Percentiles rank a stretch among this genome's conserved stretches.
Evolutionary conservation across 345 rosid species (phyloP).

Genomic region (Angophora floribunda): DNA sequence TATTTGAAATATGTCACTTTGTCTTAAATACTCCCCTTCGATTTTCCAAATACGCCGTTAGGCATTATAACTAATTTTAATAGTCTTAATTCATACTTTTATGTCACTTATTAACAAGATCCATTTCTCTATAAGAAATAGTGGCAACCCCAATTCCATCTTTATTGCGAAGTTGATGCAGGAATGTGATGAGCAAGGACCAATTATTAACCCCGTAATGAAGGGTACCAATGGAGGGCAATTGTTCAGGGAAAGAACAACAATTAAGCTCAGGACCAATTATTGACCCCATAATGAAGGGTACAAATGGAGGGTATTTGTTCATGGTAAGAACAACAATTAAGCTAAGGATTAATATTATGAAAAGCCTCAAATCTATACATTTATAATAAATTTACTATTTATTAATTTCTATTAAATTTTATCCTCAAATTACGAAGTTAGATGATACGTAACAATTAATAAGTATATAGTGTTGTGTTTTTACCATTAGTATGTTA

Average conservation of each 20-base stretch:
- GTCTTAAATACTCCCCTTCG: background rate
- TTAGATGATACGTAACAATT: fast-evolving
- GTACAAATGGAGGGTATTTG: background rate
- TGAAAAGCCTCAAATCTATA: fast-evolving
- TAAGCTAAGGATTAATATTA: background rate
- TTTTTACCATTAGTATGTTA: no score
- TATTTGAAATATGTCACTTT: background rate
- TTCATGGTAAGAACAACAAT: background rate
- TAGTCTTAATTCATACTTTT: background rate
- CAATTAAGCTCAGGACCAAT: background rate
- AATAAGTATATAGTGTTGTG: fast-evolving
- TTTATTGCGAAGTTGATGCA: fast-evolving
- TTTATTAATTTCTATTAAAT: fast-evolving
- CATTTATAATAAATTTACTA: fast-evolving
- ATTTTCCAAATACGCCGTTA: background rate
- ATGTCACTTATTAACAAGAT: background rate
- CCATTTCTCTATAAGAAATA: background rate
- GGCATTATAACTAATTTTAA: background rate
- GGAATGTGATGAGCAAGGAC: background rate
- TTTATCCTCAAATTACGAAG: no score
- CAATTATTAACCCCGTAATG: background rate
- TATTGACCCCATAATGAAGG: background rate
- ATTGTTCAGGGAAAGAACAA: background rate
- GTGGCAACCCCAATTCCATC: background rate
- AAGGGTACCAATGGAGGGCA: background rate